A percentile compares a stretch with the other conserved stretches of the same genome.
Evolutionary conservation across 441 rosid species (phyloP).

Genomic region (Gossypium davidsonii): DNA sequence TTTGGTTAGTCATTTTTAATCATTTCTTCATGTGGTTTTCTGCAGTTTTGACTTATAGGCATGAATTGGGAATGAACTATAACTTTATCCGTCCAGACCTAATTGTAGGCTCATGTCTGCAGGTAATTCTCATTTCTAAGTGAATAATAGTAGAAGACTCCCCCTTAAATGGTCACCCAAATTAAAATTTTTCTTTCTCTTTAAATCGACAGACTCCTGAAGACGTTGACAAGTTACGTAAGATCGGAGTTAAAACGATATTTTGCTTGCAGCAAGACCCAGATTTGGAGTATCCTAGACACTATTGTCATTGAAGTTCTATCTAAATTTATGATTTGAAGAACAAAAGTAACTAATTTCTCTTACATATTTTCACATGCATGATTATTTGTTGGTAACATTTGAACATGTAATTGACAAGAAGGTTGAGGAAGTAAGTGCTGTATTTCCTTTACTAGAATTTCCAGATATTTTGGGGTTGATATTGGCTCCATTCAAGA

Average conservation of each 20-base stretch:
- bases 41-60: slow-evolving; percentile 88
- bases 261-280: slow-evolving; percentile 92
- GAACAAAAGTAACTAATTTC: neutral
- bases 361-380: neutral
- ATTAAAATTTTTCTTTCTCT: neutral
- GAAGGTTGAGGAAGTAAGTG: neutral
- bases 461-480: slow-evolving; percentile 79
- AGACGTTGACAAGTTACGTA: slow-evolving; percentile 82
- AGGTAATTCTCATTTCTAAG: slow-evolving; percentile 41
- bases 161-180: neutral
- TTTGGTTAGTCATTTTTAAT: slow-evolving; percentile 5
- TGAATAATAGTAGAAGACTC: neutral
- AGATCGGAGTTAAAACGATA: slow-evolving; percentile 82
- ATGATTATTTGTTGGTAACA: neutral
- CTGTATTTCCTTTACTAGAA: slow-evolving; percentile 35
- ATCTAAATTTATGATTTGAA: neutral
- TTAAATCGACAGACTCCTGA: slow-evolving; percentile 51
- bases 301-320: slow-evolving; percentile 11
- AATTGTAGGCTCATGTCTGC: slow-evolving; percentile 90
- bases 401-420: neutral
- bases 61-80: slow-evolving; percentile 90
- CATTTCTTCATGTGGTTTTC: slow-evolving; percentile 18
- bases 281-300: slow-evolving; percentile 82
- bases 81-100: slow-evolving; percentile 76
- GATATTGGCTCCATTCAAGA: slow-evolving; percentile 74